These are phyloP conservation scores for Geotrichum cucujoidarum DNA, from an alignment of 1,139 yeast genomes.

Conservation along the genomic window DNA sequence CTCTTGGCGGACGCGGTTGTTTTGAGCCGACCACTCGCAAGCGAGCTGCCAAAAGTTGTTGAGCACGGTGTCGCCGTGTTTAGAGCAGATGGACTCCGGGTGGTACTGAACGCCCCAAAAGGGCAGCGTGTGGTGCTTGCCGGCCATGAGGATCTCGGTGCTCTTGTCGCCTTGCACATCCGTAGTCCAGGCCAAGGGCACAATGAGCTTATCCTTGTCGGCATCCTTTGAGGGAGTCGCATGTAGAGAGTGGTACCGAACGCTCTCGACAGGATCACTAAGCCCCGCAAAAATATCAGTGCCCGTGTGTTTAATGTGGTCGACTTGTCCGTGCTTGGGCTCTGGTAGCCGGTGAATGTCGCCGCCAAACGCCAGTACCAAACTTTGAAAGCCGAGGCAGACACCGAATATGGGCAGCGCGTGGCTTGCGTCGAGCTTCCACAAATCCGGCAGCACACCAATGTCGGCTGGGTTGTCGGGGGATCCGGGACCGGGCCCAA, in stretches of 20 bases:
- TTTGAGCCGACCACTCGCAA: slow-evolving; percentile 21
- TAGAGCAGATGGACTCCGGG: slow-evolving; percentile 90
- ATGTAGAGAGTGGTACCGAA: slow-evolving; percentile 83
- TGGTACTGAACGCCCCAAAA: slow-evolving; percentile 95
- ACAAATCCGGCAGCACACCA: slow-evolving; percentile 65
- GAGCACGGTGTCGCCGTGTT: slow-evolving; percentile 55
- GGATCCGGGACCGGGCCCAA: slow-evolving; percentile 98
- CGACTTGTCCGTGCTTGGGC: slow-evolving; percentile 85
- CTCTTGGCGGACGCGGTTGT: slow-evolving; percentile 9
- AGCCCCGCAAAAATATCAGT: slow-evolving; percentile 41
- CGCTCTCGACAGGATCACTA: slow-evolving; percentile 50
- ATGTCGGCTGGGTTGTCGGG: slow-evolving; percentile 62
- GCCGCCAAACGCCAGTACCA: slow-evolving; percentile 66
- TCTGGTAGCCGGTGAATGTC: slow-evolving; percentile 48
- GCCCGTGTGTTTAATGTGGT: slow-evolving; percentile 41
- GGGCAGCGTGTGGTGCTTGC: slow-evolving; percentile 54
- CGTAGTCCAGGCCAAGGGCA: slow-evolving; percentile 27
- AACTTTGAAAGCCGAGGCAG: slow-evolving; percentile 86
- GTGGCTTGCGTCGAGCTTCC: slow-evolving; percentile 30
- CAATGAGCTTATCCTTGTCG: slow-evolving; percentile 25
- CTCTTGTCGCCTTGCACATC: slow-evolving; percentile 24
- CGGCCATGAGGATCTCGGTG: slow-evolving; percentile 69
- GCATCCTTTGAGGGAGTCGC: slow-evolving; percentile 37
- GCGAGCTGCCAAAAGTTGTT: slow-evolving; percentile 61
- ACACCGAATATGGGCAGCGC: slow-evolving; percentile 77